Evolutionary conservation across 345 rosid genomes (phyloP), one percentile per base, ranked within the genome.

Genomic region (Aquilaria sinensis): DNA sequence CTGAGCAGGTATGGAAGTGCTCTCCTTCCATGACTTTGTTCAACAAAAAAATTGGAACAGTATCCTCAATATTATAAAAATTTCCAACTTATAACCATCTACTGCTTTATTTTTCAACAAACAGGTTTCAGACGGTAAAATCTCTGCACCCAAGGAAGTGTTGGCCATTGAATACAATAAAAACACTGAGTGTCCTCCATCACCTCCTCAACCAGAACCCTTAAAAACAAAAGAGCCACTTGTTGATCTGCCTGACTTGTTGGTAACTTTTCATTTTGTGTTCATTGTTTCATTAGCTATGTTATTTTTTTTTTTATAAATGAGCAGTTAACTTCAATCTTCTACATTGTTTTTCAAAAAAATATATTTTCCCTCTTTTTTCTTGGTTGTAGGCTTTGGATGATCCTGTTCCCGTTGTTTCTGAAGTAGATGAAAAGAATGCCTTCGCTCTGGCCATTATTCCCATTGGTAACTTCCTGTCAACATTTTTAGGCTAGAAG

Each of bases 371-470:
- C 23, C 23, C 29, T 53, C 62, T 49, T 65, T 34, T 55, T 63
- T 54, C 61, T 72, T 52, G 4, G 67, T 48, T 12, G 63, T 41
- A 90, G 99, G 81, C 80, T 59, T 76, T 94, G 86, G 80, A 82
- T 67, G 90, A 94, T 77, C 88, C 91, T 65, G 69, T 61, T 72
- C 90, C 93, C 47, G 72, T 64, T 60, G 87, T 82, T 47, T 81
- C 96, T 63, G 91, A 84, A 58, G 71, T 85, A 12, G 88, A 90
- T 49, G 88, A 90, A 70, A 90, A 83, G 78, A 90, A 88, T 84
- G 88, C 96, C 54, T 71, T 88, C 72, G 97, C 97, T 69, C 77
- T 94, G 82, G 97, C 99, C 51, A 90, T 90, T 67, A 85, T 94
- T 68, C 91, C 99, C 16, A 84, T 78, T 72, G 86, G 99, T 94